Base-by-base conservation (phyloP, 257 asterid species). In the Penstemon newberryi region DNA sequence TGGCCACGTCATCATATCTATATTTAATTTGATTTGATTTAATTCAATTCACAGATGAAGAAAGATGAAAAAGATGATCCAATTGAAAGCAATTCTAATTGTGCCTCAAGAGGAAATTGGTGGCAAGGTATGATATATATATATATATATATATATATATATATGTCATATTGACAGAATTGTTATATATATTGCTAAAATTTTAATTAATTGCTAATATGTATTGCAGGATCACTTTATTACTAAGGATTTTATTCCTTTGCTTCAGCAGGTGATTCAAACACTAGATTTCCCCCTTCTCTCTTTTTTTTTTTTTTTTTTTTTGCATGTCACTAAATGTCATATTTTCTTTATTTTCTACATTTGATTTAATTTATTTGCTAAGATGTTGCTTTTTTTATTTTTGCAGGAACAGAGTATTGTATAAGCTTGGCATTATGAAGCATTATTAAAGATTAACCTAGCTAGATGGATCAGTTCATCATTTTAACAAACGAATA, bases 91-190 rank as follows among this genome's bases (percentile, higher is more conserved):
- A 81, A 79, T 65, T 65, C 83, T 39, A 79, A 68, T 18, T 62
- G 80, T 60, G 96, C 91, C 60, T 82, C 95, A 3, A 79, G 93
- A 81, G 95, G 96, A 73, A 84, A 89, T 60, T 89, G 95, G 96
- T 89, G 95, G 96, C 82, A 85, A 78, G 95, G 91, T 84, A 81
- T 55, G 76, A 38, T 11, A 11, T 10, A 38, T 7, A 5, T 25
- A 38, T 7, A 5, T 25, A 38, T 7, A 5, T 25, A 38, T 11
- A 11, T 10, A 38, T 11, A 11, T 10, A 38, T 11, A 11, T 10
- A 38, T 7, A 5, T 25, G 1, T 15, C 6, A 58, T 41, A 25
- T 25, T 25, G 33, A 25, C 33, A 25, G 2, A 25, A 25, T 25
- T 25, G 33, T 49, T 5, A 0, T 0, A 19, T 33, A 1, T 56